Evolutionary conservation across 2,329 filamentous ascomycete genomes (phyloP).

Genomic region (Colletotrichum musae): DNA sequence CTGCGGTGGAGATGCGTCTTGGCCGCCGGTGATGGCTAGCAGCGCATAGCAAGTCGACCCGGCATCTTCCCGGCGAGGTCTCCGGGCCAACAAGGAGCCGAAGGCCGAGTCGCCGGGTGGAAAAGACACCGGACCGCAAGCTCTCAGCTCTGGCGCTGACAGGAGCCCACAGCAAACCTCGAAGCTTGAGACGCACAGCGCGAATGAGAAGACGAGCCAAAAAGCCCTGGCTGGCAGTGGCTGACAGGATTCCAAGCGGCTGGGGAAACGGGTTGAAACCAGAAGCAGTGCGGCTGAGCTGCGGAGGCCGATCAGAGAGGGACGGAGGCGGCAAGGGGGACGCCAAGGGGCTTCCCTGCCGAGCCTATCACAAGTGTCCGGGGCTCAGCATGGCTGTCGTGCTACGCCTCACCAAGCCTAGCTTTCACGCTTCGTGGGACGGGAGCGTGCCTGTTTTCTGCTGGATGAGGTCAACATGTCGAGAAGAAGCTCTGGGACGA

Average conservation of each 20-base stretch:
- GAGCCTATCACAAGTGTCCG: constrained; percentile 25
- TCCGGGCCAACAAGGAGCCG: constrained; percentile 3
- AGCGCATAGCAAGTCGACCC: not conserved
- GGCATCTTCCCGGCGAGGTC: not conserved
- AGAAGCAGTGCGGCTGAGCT: constrained; percentile 38
- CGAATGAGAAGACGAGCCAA: constrained; percentile 10
- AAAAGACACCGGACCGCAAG: not conserved
- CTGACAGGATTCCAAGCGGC: constrained; percentile 1
- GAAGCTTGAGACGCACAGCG: too few species aligned
- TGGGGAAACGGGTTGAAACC: constrained; percentile 17
- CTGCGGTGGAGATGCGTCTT: not conserved
- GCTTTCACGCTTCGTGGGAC: constrained; percentile 11
- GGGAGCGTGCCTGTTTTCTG: not conserved
- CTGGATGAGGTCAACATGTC: not conserved
- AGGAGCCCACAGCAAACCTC: not conserved
- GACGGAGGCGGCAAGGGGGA: constrained; percentile 29
- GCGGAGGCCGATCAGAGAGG: constrained; percentile 24
- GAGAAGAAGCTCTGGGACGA: not conserved
- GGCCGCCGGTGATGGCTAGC: not conserved
- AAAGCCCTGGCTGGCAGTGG: not conserved
- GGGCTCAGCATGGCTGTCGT: constrained; percentile 36
- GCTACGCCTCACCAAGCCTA: constrained; percentile 32
- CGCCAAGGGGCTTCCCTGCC: constrained; percentile 14
- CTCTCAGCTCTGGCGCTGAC: constrained; percentile 1
- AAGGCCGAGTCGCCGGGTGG: not conserved